These are phyloP conservation scores for Fomes fomentarius DNA, from an alignment of 1,284 basidiomycete genomes.

Conservation along the genomic window DNA sequence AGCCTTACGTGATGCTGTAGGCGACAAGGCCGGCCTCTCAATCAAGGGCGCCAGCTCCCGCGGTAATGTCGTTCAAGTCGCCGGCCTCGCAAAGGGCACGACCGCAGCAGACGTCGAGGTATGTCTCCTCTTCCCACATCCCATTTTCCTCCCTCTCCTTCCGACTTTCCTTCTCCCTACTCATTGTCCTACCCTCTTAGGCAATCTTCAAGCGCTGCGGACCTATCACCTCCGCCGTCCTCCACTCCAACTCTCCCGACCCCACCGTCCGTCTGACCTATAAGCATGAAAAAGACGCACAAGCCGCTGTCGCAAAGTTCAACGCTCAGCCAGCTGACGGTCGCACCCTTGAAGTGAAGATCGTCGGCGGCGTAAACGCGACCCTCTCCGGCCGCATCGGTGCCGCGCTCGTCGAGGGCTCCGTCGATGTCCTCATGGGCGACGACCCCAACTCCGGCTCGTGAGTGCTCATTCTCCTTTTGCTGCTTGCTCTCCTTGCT, in stretches of 20 bases:
- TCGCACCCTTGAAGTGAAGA: constrained; percentile 64
- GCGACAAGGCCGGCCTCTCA: constrained; percentile 44
- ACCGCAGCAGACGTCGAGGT: constrained; percentile 83
- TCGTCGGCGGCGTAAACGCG: constrained; percentile 62
- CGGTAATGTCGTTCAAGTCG: constrained; percentile 77
- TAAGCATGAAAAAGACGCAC: constrained; percentile 65
- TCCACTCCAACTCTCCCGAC: constrained; percentile 41
- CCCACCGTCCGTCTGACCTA: constrained; percentile 76
- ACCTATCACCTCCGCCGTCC: constrained; percentile 58
- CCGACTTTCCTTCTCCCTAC: background rate
- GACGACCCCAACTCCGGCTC: constrained; percentile 48
- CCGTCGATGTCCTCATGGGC: constrained; percentile 70
- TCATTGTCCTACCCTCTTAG: constrained; percentile 42
- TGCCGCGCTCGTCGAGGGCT: constrained; percentile 62
- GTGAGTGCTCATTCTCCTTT: constrained; percentile 48
- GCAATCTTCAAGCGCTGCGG: constrained; percentile 86
- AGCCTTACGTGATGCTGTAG: constrained; percentile 43
- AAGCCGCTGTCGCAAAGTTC: constrained; percentile 73
- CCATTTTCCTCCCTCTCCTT: too few species aligned
- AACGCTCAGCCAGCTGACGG: constrained; percentile 84
- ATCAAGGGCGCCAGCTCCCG: constrained; percentile 76
- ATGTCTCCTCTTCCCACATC: constrained; percentile 25
- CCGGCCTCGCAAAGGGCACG: constrained; percentile 76
- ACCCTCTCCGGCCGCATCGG: constrained; percentile 57
- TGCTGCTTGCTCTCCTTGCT: background rate